Evolutionary conservation across 2,329 filamentous ascomycete genomes (phyloP).

Genomic region (Epichloe sibirici): DNA sequence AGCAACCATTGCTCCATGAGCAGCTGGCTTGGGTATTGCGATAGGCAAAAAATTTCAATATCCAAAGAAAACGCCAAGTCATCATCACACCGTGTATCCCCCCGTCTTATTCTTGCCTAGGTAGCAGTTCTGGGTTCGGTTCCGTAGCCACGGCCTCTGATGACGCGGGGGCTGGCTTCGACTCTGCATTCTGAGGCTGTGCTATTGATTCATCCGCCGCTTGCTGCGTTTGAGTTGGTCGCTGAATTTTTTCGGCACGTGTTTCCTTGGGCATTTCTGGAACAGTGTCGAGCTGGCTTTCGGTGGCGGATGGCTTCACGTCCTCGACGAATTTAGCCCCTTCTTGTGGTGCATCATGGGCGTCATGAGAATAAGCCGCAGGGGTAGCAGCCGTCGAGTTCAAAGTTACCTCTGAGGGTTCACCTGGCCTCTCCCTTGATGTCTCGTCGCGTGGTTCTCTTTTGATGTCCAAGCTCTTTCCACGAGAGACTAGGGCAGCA

Average conservation of each 20-base stretch:
- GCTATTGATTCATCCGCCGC: not conserved
- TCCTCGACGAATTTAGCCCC: not conserved
- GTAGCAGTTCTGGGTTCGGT: not conserved
- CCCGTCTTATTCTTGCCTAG: not conserved
- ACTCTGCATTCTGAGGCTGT: not conserved
- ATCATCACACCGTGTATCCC: not conserved
- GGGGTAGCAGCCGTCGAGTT: not conserved
- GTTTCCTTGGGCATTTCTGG: not conserved
- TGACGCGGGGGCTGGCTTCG: not conserved
- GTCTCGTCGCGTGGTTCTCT: constrained; percentile 20
- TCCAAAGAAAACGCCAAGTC: not conserved
- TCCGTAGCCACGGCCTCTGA: not conserved
- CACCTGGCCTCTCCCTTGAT: not conserved
- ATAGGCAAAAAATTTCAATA: not conserved
- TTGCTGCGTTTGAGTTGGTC: not conserved
- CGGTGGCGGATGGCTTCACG: not conserved
- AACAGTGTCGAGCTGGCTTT: not conserved
- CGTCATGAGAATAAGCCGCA: not conserved
- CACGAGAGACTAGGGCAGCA: constrained; percentile 23
- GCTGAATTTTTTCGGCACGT: not conserved
- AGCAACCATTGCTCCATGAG: not conserved
- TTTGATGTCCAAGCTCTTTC: constrained; percentile 37
- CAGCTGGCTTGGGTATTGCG: not conserved
- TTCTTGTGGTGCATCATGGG: not conserved
- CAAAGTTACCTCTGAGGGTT: not conserved